These are phyloP conservation scores for barley (Hordeum vulgare) DNA, from an alignment of 176 grass and related monocot genomes.

Conservation along the genomic window MorexV3_pseudomolecules_assembly NC_058521.1:23949128-23949627, in stretches of 20 bases:
- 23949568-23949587: too few species aligned
- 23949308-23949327: not conserved
- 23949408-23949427: too few species aligned
- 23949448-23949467: not conserved
- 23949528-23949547: not conserved
- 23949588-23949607: too few species aligned
- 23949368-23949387: not conserved
- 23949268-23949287: not conserved
- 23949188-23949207: not conserved
- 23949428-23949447: too few species aligned
- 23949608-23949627: too few species aligned
- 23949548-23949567: too few species aligned
- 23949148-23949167: not conserved
- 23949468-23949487: not conserved
- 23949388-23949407: too few species aligned
- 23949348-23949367: too few species aligned
- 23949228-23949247: not conserved
- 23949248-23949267: not conserved
- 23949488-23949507: not conserved
- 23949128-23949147: not conserved
- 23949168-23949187: too few species aligned
- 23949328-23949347: too few species aligned
- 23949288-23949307: not conserved
- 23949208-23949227: not conserved
- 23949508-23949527: not conserved